Percentiles rank a stretch among this genome's conserved stretches.
phyloP scores from a whole-genome alignment of 352 stramenopile species.

The Globisporangium nodosum region DNA sequence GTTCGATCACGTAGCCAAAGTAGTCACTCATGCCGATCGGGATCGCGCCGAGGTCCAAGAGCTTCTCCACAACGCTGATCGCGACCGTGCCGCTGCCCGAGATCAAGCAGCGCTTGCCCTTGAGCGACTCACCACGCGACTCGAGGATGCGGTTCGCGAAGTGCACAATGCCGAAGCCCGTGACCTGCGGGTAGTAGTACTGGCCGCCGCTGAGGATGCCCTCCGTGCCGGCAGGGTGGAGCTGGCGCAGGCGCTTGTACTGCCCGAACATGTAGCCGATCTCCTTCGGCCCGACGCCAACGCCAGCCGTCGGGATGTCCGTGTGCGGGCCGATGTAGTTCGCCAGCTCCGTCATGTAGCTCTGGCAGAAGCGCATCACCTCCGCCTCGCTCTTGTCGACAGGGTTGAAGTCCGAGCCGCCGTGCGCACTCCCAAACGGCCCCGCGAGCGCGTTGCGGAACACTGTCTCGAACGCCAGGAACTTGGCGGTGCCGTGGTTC shows the following conservation, averaged over 20 bases:
- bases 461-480: conserved; percentile 93
- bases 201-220: conserved; percentile 87
- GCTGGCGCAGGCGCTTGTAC: conserved; percentile 94
- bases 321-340: conserved; percentile 97
- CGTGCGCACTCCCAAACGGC: conserved; percentile 74
- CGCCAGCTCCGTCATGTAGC: conserved; percentile 96
- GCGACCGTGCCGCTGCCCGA: conserved; percentile 93
- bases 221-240: conserved; percentile 73
- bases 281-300: conserved; percentile 92
- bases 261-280: conserved; percentile 97
- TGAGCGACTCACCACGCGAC: conserved; percentile 88
- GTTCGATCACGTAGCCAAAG: conserved; percentile 94
- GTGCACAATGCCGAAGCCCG: conserved; percentile 91
- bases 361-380: conserved; percentile 98
- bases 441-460: conserved; percentile 94
- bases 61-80: conserved; percentile 92
- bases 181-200: conserved; percentile 90
- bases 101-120: conserved; percentile 96
- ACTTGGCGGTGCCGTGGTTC: conserved; percentile 86
- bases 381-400: conserved; percentile 96
- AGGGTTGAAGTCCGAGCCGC: conserved; percentile 96
- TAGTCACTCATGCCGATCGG: conserved; percentile 95
- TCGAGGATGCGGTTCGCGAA: conserved; percentile 94
- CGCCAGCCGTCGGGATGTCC: conserved; percentile 94
- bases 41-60: conserved; percentile 94